Conservation (phyloP, 495 filamentous ascomycete genomes). For the Parachaetomium inaequale region DNA sequence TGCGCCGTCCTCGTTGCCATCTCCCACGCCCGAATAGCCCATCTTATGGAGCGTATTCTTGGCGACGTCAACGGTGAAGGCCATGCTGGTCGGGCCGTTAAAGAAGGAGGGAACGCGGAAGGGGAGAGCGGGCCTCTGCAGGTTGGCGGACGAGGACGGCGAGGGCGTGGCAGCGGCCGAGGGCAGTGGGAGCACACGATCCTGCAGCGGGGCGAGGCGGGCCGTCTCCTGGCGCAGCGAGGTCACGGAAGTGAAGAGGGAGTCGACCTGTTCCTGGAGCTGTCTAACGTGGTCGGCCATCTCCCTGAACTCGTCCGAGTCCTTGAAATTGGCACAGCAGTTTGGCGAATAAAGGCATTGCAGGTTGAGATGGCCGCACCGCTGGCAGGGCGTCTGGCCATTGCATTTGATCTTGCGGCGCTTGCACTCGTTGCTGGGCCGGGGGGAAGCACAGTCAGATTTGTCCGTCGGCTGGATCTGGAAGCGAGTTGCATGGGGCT, state of each 20-base stretch:
- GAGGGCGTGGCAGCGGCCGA: constrained; percentile 33
- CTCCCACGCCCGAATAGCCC: constrained; percentile 64
- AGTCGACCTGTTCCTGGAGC: constrained; percentile 82
- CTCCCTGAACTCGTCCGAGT: constrained; percentile 80
- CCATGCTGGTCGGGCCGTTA: constrained; percentile 80
- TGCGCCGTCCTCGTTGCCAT: constrained; percentile 55
- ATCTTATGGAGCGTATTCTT: constrained; percentile 84
- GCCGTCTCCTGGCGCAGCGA: constrained; percentile 52
- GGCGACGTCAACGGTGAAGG: constrained; percentile 82
- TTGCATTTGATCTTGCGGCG: constrained; percentile 92
- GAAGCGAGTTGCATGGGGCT: neutral
- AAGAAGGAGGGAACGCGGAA: constrained; percentile 59
- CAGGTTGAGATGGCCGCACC: constrained; percentile 77
- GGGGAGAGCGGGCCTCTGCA: constrained; percentile 21
- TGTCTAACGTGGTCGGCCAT: constrained; percentile 69
- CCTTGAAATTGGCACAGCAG: constrained; percentile 78
- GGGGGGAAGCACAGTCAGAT: neutral
- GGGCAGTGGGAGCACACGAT: constrained; percentile 34
- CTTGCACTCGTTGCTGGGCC: constrained; percentile 75
- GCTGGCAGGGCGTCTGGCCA: constrained; percentile 74
- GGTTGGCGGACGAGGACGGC: constrained; percentile 35
- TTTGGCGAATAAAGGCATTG: constrained; percentile 88
- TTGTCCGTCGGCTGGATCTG: neutral
- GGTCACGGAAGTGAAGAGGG: constrained; percentile 65
- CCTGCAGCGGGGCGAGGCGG: constrained; percentile 42